Percentiles rank a stretch among this genome's conserved stretches.
These are phyloP conservation scores for Trichoderma endophyticum DNA, from an alignment of 2,329 filamentous ascomycete genomes.

Conservation along the genomic window DNA sequence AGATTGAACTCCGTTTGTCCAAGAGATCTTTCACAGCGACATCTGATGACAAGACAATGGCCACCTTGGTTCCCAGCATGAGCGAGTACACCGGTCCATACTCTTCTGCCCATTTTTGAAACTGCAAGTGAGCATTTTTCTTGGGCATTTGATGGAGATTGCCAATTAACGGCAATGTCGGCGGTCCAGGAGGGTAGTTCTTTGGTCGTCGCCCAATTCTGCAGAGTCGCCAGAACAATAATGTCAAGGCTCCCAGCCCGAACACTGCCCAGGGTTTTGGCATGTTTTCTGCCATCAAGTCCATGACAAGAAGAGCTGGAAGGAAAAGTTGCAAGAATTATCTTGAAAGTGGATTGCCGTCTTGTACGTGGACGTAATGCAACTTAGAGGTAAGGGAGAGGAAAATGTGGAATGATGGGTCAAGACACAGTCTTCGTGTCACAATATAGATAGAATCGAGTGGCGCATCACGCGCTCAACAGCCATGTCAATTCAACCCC, in stretches of 20 bases:
- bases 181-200: slow-evolving; percentile 7
- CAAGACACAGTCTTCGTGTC: background rate
- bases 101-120: slow-evolving; percentile 48
- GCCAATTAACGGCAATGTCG: slow-evolving; percentile 1
- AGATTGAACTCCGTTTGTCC: slow-evolving; percentile 45
- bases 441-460: background rate
- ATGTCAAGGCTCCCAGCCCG: background rate
- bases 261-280: background rate
- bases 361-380: background rate
- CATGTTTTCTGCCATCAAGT: background rate
- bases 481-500: background rate
- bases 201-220: background rate
- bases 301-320: background rate
- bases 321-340: background rate
- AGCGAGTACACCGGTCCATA: slow-evolving; percentile 52
- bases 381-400: background rate
- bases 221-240: slow-evolving; percentile 4
- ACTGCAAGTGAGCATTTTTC: background rate
- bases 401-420: background rate
- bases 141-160: slow-evolving; percentile 8
- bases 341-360: background rate
- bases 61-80: slow-evolving; percentile 46
- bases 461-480: background rate
- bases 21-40: slow-evolving; percentile 49
- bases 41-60: slow-evolving; percentile 47